Evolutionary conservation across 2,329 filamentous ascomycete genomes (phyloP), one percentile per base, ranked within the genome.

Genomic region (Aspergillus pseudotamarii): DNA sequence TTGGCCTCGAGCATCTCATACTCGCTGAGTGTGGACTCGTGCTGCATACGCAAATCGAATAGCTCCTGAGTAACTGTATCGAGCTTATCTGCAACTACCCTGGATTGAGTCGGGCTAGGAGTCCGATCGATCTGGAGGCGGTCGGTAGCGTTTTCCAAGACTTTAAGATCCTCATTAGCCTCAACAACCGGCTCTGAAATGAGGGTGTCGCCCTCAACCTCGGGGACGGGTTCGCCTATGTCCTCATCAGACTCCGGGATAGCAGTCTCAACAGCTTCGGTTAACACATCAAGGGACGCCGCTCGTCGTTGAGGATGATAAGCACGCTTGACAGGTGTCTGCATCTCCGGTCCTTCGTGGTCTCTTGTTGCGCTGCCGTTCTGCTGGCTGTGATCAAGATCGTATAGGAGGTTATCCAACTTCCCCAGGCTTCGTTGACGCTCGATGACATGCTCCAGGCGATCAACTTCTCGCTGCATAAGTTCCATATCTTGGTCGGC

Each of bases 401-500:
- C 95, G 70, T 96, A 89, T 0, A 99, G 86, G 9, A 99, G 85
- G 59, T 91, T 96, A 75, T 99, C 95, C 4, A 99, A 86, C 78
- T 97, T 96, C 46, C 95, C 95, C 4, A 99, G 87, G 75, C 94
- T 97, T 64, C 95, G 88, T 78, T 99, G 95, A 56, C 96, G 91
- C 78, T 98, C 94, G 58, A 99, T 89, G 9, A 99, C 93, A 77
- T 97, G 92, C 78, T 98, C 95, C 14, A 99, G 84, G 38, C 94
- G 89, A 72, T 97, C 92, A 66, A 99, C 92, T 74, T 99, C 95
- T 41, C 94, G 92, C 76, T 97, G 93, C 94, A 99, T 97, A 64
- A 97, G 82, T 76, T 98, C 95, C 67, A 92, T 89, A 75, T 99
- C 95, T 77, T 98, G 94, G 72, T 99, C 95, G 2, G 94, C 91